Percentiles rank a stretch among this genome's conserved stretches.
Conservation (phyloP, 2,329 filamentous ascomycete genomes). For the Chaetothyriales sp. region DNA sequence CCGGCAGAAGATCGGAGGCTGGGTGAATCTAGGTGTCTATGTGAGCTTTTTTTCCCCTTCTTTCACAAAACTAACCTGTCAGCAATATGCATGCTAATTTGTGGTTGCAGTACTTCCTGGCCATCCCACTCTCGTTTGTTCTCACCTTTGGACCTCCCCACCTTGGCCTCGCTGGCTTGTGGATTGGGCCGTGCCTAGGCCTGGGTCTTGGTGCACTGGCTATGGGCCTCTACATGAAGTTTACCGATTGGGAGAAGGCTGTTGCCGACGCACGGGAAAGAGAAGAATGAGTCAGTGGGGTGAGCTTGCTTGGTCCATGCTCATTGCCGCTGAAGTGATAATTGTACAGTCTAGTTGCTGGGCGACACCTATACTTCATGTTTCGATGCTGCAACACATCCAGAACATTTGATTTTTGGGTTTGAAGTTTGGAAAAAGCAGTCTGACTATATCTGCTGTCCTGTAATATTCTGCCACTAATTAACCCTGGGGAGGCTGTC, state of each 20-base stretch:
- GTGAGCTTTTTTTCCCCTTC: too few relatives aligned
- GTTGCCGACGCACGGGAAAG: slow-evolving; percentile 33
- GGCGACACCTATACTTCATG: too few relatives aligned
- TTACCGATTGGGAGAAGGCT: slow-evolving; percentile 35
- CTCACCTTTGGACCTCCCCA: slow-evolving; percentile 50
- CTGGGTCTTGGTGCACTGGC: slow-evolving; percentile 61
- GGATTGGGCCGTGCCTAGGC: slow-evolving; percentile 47
- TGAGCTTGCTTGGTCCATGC: too few relatives aligned
- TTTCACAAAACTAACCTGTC: too few relatives aligned
- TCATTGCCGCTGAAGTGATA: too few relatives aligned
- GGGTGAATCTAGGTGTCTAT: slow-evolving; percentile 62
- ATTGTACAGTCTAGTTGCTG: too few relatives aligned
- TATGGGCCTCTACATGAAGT: slow-evolving; percentile 53
- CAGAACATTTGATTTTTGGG: too few relatives aligned
- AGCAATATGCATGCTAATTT: background rate
- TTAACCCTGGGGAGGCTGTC: too few relatives aligned
- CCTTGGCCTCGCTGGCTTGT: slow-evolving; percentile 59
- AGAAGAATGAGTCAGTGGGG: slow-evolving; percentile 12
- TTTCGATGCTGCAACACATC: too few relatives aligned
- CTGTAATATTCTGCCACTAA: too few relatives aligned
- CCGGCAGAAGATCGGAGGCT: slow-evolving; percentile 65
- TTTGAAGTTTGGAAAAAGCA: too few relatives aligned
- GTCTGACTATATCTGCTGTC: too few relatives aligned
- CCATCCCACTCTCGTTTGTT: slow-evolving; percentile 57
- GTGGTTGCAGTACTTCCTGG: slow-evolving; percentile 44